A percentile compares a stretch with the other conserved stretches of the same genome.
Evolutionary conservation across 2,329 filamentous ascomycete genomes (phyloP).

Genomic region (Colletotrichum shisoi): DNA sequence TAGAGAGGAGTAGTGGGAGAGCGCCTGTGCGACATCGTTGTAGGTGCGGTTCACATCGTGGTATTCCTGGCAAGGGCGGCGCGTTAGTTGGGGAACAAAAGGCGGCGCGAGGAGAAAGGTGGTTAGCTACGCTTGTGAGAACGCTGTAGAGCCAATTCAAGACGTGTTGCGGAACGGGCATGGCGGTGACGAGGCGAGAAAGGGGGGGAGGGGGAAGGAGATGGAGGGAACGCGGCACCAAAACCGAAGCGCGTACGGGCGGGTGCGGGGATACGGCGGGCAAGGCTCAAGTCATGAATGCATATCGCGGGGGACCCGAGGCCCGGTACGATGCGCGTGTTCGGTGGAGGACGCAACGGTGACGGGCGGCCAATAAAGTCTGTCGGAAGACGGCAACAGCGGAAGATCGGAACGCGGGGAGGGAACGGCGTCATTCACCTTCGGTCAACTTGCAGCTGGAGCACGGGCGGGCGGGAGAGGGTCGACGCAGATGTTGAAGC

Average conservation of each 20-base stretch:
- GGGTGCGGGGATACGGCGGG: not conserved
- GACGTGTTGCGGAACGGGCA: slow-evolving; percentile 85
- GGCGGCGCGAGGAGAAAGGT: not conserved
- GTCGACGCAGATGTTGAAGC: slow-evolving; percentile 1
- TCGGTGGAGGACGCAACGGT: not conserved
- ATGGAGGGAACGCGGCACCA: not conserved
- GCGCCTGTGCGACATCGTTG: slow-evolving; percentile 83
- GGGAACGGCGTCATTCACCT: not conserved
- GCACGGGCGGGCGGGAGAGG: not conserved
- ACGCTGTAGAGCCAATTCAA: slow-evolving; percentile 96
- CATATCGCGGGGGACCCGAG: slow-evolving; percentile 4
- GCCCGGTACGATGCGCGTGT: not conserved
- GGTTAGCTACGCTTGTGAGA: slow-evolving; percentile 71
- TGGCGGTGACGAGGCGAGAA: slow-evolving; percentile 46
- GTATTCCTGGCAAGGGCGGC: slow-evolving; percentile 74
- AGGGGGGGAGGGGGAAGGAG: slow-evolving; percentile 1
- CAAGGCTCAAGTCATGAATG: slow-evolving; percentile 7
- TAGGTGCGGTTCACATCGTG: slow-evolving; percentile 92
- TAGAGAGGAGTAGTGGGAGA: slow-evolving; percentile 81
- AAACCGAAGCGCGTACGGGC: not conserved
- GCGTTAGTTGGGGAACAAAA: slow-evolving; percentile 17
- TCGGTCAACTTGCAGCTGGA: not conserved
- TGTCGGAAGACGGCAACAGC: not conserved
- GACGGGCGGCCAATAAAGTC: not conserved
- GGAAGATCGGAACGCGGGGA: slow-evolving; percentile 10